Evolutionary conservation across 257 asterid species (phyloP).

Genomic region (Catharanthus roseus): DNA sequence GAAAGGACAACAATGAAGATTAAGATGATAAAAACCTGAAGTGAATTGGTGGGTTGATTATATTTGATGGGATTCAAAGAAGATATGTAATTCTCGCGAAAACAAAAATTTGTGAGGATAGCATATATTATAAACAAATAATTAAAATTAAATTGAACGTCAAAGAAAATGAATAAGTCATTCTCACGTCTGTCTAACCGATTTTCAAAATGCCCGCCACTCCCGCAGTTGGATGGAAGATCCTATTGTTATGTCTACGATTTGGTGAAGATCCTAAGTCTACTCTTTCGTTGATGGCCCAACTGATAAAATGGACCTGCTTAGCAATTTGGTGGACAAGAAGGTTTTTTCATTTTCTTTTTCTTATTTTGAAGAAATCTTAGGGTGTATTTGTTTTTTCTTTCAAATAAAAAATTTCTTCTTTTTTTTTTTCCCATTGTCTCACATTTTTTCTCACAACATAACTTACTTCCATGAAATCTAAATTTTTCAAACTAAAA

Average conservation of each 20-base stretch:
- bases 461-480: no score
- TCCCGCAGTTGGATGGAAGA: conserved; percentile 5
- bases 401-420: no score
- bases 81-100: background rate
- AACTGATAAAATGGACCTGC: conserved; percentile 5
- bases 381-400: no score
- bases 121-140: background rate
- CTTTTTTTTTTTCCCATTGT: no score
- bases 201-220: conserved; percentile 25
- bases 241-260: background rate
- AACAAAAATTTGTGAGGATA: background rate
- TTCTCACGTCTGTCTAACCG: conserved; percentile 32
- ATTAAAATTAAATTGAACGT: background rate
- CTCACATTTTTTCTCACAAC: no score
- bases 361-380: no score
- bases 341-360: background rate
- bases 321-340: background rate
- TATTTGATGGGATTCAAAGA: background rate
- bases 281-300: background rate
- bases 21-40: background rate
- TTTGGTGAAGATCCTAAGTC: background rate
- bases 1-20: background rate
- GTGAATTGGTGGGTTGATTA: background rate
- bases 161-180: conserved; percentile 17
- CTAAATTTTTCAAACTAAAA: no score